Evolutionary conservation across 306 rosid species (phyloP).

Genomic region (Pterocarpus santalinus): DNA sequence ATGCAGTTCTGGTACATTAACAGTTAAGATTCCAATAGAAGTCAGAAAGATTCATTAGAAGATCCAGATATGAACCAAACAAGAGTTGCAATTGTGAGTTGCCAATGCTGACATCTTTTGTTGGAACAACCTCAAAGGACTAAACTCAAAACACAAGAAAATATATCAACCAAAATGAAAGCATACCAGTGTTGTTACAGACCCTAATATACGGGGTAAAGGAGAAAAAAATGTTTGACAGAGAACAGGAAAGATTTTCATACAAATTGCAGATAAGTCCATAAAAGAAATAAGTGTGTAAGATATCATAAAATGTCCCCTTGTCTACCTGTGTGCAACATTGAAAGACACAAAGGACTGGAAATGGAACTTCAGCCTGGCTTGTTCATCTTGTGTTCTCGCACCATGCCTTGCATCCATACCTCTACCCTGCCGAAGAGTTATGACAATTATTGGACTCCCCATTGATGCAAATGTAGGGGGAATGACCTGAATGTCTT

Average conservation of each 20-base stretch:
- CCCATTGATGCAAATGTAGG: conserved; percentile 96
- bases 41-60: conserved; percentile 3
- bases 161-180: conserved; percentile 11
- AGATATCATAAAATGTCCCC: conserved; percentile 32
- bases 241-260: conserved; percentile 21
- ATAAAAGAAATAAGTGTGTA: conserved; percentile 35
- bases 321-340: conserved; percentile 81
- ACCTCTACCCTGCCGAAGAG: conserved; percentile 91
- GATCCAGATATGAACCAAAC: conserved; percentile 5
- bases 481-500: conserved; percentile 79
- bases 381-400: conserved; percentile 84
- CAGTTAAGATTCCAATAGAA: no score
- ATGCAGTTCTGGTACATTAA: not conserved
- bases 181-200: not conserved
- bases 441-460: conserved; percentile 87
- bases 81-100: conserved; percentile 16
- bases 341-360: conserved; percentile 94
- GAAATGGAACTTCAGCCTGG: conserved; percentile 95
- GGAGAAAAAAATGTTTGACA: not conserved
- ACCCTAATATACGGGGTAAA: not conserved
- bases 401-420: conserved; percentile 95
- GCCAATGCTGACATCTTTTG: conserved; percentile 19
- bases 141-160: conserved; percentile 24
- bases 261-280: not conserved
- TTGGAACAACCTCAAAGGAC: conserved; percentile 36